Conservation (phyloP, 768 basidiomycete species). For the Lentinula boryana region DNA sequence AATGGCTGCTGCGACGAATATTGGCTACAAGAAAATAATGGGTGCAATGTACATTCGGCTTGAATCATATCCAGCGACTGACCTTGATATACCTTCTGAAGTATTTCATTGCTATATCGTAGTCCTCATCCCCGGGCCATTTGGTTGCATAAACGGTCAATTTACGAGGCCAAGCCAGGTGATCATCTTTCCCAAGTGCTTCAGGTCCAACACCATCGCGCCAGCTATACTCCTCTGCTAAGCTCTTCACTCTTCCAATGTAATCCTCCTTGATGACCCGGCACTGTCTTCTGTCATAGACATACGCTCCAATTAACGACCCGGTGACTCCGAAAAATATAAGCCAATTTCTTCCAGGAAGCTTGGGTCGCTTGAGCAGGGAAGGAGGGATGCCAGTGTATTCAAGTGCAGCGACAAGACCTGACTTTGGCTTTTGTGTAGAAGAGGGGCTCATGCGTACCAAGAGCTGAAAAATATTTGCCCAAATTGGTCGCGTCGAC, state of each 20-base stretch:
- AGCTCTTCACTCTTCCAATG: conserved; percentile 68
- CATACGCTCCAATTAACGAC: conserved; percentile 63
- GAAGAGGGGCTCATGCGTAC: not conserved
- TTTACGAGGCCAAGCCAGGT: conserved; percentile 65
- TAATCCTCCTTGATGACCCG: conserved; percentile 73
- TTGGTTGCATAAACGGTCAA: conserved; percentile 83
- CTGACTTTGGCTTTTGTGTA: conserved; percentile 28
- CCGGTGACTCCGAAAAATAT: conserved; percentile 83
- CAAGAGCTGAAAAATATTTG: not conserved
- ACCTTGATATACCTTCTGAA: conserved; percentile 99
- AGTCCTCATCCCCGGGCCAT: conserved; percentile 95
- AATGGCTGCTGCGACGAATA: conserved; percentile 88
- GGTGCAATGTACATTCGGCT: conserved; percentile 1
- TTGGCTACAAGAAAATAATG: conserved; percentile 51
- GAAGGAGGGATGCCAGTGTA: conserved; percentile 68
- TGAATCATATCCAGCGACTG: conserved; percentile 20
- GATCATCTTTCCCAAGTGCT: conserved; percentile 30
- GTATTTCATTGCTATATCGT: conserved; percentile 75
- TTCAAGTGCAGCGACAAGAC: conserved; percentile 54
- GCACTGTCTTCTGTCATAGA: conserved; percentile 84
- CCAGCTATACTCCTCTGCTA: conserved; percentile 47
- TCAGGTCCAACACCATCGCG: not conserved
- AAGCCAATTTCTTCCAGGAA: conserved; percentile 91
- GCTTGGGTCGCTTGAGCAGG: conserved; percentile 80
- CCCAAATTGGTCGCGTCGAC: not conserved